These are phyloP conservation scores for Pyropia haitanensis DNA, from an alignment of 23 red algal genomes.

Conservation along the genomic window DNA sequence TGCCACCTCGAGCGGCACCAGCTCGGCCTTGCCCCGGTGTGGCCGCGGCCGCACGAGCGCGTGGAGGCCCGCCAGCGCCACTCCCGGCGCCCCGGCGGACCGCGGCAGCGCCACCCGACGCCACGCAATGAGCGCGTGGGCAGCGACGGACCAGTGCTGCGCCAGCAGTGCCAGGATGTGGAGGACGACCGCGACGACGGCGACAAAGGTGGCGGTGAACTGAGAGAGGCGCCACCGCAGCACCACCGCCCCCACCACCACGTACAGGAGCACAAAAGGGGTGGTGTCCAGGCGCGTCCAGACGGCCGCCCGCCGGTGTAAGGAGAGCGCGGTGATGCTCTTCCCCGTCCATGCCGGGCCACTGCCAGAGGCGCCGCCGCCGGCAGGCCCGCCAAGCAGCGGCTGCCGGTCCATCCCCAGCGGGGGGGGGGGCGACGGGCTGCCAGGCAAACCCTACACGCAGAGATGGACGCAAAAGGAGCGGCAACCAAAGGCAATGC, in stretches of 20 bases:
- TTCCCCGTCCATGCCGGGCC: constrained; percentile 39
- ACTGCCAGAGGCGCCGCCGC: too few relatives aligned
- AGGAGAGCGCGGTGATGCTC: constrained; percentile 47
- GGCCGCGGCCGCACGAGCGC: constrained; percentile 37
- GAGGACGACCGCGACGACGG: constrained; percentile 24
- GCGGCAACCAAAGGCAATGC: too few relatives aligned
- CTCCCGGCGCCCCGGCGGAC: neutral
- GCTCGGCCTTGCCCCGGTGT: constrained; percentile 65
- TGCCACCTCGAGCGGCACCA: constrained; percentile 29
- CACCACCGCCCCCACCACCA: neutral
- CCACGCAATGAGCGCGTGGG: constrained; percentile 32
- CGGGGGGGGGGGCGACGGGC: too few relatives aligned
- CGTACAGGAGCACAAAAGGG: constrained; percentile 48
- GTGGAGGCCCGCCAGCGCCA: constrained; percentile 20
- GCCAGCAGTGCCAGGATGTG: constrained; percentile 59
- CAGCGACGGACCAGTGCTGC: constrained; percentile 74
- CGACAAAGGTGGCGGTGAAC: constrained; percentile 19
- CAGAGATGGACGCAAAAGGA: too few relatives aligned
- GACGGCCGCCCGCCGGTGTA: constrained; percentile 15
- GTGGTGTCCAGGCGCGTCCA: constrained; percentile 41
- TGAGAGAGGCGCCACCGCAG: constrained; percentile 10
- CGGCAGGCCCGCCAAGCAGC: too few relatives aligned
- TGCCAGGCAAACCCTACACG: too few relatives aligned
- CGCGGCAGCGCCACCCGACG: neutral
- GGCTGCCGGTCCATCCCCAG: too few relatives aligned